Conservation (phyloP, 2,329 filamentous ascomycete genomes). For the Bisporella sp. region DNA sequence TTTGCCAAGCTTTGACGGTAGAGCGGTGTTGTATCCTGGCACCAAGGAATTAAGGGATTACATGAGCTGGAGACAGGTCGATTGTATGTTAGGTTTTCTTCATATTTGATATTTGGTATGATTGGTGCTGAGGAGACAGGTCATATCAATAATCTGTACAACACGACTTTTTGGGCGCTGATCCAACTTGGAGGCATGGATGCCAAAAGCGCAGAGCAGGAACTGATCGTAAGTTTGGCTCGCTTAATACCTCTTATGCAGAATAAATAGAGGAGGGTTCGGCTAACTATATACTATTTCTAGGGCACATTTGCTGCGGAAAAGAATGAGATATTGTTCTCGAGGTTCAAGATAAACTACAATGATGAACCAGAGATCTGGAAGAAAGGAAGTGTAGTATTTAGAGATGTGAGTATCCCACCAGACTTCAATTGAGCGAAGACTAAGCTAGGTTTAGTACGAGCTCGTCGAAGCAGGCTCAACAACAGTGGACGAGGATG, state of each 20-base stretch:
- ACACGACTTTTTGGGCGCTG: constrained; percentile 91
- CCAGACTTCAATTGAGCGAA: background rate
- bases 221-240: constrained; percentile 55
- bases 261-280: background rate
- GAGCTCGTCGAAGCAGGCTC: constrained; percentile 55
- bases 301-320: constrained; percentile 78
- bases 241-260: background rate
- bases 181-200: constrained; percentile 72
- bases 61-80: constrained; percentile 93
- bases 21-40: constrained; percentile 84
- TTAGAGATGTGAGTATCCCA: constrained; percentile 50
- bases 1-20: constrained; percentile 85
- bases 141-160: constrained; percentile 98
- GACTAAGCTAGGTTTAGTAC: constrained; percentile 42
- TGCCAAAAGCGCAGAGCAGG: constrained; percentile 71
- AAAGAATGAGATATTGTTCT: constrained; percentile 95
- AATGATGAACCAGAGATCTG: constrained; percentile 92
- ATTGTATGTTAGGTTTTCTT: constrained; percentile 55
- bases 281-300: background rate
- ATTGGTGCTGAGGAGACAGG: constrained; percentile 40
- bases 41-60: constrained; percentile 83
- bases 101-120: too few relatives aligned
- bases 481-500: constrained; percentile 32
- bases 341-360: constrained; percentile 87
- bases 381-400: constrained; percentile 88